A percentile compares a stretch with the other conserved stretches of the same genome.
These are phyloP conservation scores for Stagonosporopsis tanaceti DNA, from an alignment of 2,329 filamentous ascomycete species.

Conservation along the genomic window DNA sequence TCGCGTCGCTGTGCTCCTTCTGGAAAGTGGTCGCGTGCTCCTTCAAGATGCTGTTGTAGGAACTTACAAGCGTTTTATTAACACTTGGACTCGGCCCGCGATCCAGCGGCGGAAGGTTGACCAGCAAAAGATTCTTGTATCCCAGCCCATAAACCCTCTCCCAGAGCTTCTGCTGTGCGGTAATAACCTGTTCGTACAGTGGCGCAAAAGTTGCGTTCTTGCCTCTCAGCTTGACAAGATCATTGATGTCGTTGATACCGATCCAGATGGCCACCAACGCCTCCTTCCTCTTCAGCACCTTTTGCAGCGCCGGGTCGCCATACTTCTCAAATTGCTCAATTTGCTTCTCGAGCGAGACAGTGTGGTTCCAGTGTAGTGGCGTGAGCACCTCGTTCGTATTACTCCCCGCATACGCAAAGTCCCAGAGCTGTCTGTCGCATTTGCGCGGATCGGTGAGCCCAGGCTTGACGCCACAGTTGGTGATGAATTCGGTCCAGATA, in stretches of 20 bases:
- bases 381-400: constrained; percentile 55
- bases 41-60: constrained; percentile 55
- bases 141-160: constrained; percentile 54
- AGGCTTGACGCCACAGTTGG: constrained; percentile 57
- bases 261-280: constrained; percentile 63
- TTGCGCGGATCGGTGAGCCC: constrained; percentile 54
- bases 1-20: constrained; percentile 40
- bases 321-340: constrained; percentile 58
- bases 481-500: constrained; percentile 64
- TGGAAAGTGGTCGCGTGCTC: constrained; percentile 49
- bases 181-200: constrained; percentile 56
- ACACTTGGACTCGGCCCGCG: constrained; percentile 9
- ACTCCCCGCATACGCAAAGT: constrained; percentile 64
- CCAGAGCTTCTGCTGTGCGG: constrained; percentile 53
- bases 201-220: constrained; percentile 55
- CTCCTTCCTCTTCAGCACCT: constrained; percentile 44
- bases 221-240: constrained; percentile 51
- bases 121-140: constrained; percentile 55
- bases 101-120: constrained; percentile 24
- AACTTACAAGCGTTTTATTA: constrained; percentile 49
- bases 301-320: constrained; percentile 52
- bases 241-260: constrained; percentile 65
- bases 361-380: constrained; percentile 61
- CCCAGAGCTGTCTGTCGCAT: constrained; percentile 61
- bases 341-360: constrained; percentile 60